Evolutionary conservation across 805 yeast species (phyloP), one percentile per base, ranked within the genome.

Genomic region (Candida arabinofermentans): DNA sequence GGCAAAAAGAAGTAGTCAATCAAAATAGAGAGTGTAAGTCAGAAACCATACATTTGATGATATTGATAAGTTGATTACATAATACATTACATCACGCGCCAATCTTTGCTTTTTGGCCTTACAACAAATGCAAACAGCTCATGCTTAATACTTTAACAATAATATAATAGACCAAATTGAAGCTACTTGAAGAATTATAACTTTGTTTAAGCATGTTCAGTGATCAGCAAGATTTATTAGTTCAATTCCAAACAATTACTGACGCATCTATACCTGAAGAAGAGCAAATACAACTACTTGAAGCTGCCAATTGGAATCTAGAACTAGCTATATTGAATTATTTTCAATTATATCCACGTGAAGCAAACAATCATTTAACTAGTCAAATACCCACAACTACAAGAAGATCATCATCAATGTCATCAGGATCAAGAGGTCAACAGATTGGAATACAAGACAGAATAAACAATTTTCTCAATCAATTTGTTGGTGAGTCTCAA

Each of bases 321-420:
- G 65, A 60, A 36, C 39, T 50, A 7, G 51, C 62, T 2, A 35
- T 58, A 18, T 42, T 60, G 8, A 33, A 43, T 3, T 57, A 60
- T 36, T 51, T 47, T 37, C 50, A 52, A 23, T 36, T 48, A 6
- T 46, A 54, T 32, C 59, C 63, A 6, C 31, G 43, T 9, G 46
- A 48, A 24, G 54, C 55, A 22, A 40, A 42, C 37, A 14, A 17
- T 18, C 36, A 38, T 8, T 22, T 51, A 24, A 31, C 39, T 13
- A 37, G 16, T 22, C 50, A 44, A 30, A 44, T 37, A 23, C 27
- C 34, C 35, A 34, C 27, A 32, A 41, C 39, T 26, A 30, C 39
- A 32, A 32, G 47, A 18, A 24, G 44, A 17, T 29, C 47, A 38
- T 33, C 36, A 14, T 27, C 34, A 19, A 27, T 41, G 42, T 23